These are phyloP conservation scores for Tetraselmis chui DNA, from an alignment of 139 green algal genomes.

Conservation along the genomic window DNA sequence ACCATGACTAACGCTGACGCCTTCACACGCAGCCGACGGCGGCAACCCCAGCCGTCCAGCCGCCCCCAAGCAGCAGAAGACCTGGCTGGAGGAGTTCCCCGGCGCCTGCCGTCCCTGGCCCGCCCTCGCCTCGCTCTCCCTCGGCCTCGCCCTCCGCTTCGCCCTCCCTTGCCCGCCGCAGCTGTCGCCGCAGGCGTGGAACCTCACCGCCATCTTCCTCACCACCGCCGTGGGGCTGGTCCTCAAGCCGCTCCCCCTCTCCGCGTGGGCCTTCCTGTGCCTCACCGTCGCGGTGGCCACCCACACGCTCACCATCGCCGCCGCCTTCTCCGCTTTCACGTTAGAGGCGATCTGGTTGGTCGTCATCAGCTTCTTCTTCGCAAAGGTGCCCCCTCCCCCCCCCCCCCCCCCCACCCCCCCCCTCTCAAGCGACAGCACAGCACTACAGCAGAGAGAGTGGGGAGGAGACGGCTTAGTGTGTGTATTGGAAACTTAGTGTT, in stretches of 20 bases:
- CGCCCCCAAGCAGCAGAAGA: too few species aligned
- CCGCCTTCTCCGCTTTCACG: slow-evolving; percentile 17
- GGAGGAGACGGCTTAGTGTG: too few species aligned
- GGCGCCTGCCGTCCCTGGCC: background rate
- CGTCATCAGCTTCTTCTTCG: slow-evolving; percentile 20
- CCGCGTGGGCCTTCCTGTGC: slow-evolving; percentile 13
- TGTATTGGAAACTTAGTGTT: too few species aligned
- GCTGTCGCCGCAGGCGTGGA: slow-evolving; percentile 9
- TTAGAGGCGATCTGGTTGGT: slow-evolving; percentile 21
- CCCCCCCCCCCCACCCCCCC: too few species aligned
- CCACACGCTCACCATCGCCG: slow-evolving; percentile 7
- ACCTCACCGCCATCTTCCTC: slow-evolving; percentile 17
- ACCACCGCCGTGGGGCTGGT: slow-evolving; percentile 12
- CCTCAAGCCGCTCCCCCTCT: slow-evolving; percentile 8
- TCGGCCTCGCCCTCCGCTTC: slow-evolving; percentile 3
- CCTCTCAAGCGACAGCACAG: too few species aligned
- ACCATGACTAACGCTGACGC: too few species aligned
- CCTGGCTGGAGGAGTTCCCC: background rate
- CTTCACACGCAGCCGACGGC: too few species aligned
- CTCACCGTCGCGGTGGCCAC: slow-evolving; percentile 11
- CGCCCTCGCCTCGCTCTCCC: background rate
- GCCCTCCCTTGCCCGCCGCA: background rate
- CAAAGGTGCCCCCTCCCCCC: background rate
- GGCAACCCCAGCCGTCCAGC: too few species aligned
- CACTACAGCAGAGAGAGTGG: too few species aligned